A percentile compares a stretch with the other conserved stretches of the same genome.
Evolutionary conservation across 2,329 filamentous ascomycete genomes (phyloP).

Genomic region (Curvularia sp.): DNA sequence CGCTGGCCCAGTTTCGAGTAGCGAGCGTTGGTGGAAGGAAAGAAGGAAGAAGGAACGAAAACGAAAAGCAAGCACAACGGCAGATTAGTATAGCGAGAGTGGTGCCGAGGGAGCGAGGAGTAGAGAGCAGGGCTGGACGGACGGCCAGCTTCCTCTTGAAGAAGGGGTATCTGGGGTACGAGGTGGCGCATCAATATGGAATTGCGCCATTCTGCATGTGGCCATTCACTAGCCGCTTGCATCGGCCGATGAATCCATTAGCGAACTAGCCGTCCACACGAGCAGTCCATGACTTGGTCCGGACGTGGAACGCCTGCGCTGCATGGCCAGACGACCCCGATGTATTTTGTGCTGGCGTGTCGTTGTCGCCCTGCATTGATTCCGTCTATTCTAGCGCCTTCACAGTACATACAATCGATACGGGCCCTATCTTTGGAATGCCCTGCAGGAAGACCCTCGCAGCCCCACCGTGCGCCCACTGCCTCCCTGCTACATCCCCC

Average conservation of each 20-base stretch:
- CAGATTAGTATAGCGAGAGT: slow-evolving; percentile 19
- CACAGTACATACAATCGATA: slow-evolving; percentile 26
- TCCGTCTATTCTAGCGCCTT: background rate
- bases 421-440: slow-evolving; percentile 10
- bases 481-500: slow-evolving; percentile 6
- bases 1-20: slow-evolving; percentile 19
- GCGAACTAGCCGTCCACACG: background rate
- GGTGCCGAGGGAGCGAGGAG: slow-evolving; percentile 8
- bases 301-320: slow-evolving; percentile 6
- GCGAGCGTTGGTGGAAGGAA: slow-evolving; percentile 32
- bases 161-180: slow-evolving; percentile 13
- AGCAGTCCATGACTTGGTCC: background rate
- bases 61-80: slow-evolving; percentile 9
- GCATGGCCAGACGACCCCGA: background rate
- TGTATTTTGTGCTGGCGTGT: slow-evolving; percentile 5
- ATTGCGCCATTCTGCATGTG: slow-evolving; percentile 5
- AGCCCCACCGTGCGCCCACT: background rate
- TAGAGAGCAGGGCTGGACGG: slow-evolving; percentile 6
- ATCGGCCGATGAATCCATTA: slow-evolving; percentile 2
- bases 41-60: slow-evolving; percentile 13
- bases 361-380: slow-evolving; percentile 17
- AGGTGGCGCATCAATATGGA: slow-evolving; percentile 9
- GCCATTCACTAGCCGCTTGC: slow-evolving; percentile 3
- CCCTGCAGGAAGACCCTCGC: slow-evolving; percentile 8
- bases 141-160: slow-evolving; percentile 10